Conservation (phyloP, 1,284 basidiomycete species). For the Apiotrichum montevideense region DNA sequence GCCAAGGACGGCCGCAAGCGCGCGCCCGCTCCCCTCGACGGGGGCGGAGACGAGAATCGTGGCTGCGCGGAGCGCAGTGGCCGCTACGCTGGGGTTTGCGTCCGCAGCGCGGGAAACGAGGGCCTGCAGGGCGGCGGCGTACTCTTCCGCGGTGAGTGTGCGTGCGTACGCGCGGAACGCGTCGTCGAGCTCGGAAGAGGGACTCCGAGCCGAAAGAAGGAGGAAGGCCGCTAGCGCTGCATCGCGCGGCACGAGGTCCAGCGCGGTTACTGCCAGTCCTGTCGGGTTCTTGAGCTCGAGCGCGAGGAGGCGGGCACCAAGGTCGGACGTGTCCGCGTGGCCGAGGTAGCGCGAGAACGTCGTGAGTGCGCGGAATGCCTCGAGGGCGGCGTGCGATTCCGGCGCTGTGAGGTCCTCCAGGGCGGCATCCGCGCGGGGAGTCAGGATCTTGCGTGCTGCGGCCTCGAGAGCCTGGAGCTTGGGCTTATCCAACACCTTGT, state of each 20-base stretch:
- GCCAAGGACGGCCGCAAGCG: slow-evolving; percentile 1
- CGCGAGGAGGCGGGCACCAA: slow-evolving; percentile 5
- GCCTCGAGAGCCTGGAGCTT: slow-evolving; percentile 7
- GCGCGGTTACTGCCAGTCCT: background rate
- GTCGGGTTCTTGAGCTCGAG: background rate
- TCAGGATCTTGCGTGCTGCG: slow-evolving; percentile 1
- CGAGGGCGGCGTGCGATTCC: background rate
- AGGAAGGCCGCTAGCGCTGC: slow-evolving; percentile 10
- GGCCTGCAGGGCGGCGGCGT: background rate
- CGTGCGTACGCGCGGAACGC: background rate
- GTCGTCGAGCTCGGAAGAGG: background rate
- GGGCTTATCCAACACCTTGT: background rate
- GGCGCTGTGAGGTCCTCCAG: background rate
- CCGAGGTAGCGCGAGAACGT: slow-evolving; percentile 6
- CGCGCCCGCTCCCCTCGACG: slow-evolving; percentile 12
- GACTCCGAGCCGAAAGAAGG: background rate
- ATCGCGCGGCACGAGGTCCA: slow-evolving; percentile 3
- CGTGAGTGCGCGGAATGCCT: slow-evolving; percentile 1
- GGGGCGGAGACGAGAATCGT: slow-evolving; percentile 10
- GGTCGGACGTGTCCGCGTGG: background rate
- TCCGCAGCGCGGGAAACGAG: background rate
- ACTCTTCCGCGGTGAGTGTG: background rate
- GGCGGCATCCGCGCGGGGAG: background rate
- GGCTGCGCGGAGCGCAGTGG: slow-evolving; percentile 8
- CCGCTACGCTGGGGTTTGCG: background rate